These are phyloP conservation scores for Iodosphaeria phyllophila DNA, from an alignment of 2,329 filamentous ascomycete genomes.

Conservation along the genomic window DNA sequence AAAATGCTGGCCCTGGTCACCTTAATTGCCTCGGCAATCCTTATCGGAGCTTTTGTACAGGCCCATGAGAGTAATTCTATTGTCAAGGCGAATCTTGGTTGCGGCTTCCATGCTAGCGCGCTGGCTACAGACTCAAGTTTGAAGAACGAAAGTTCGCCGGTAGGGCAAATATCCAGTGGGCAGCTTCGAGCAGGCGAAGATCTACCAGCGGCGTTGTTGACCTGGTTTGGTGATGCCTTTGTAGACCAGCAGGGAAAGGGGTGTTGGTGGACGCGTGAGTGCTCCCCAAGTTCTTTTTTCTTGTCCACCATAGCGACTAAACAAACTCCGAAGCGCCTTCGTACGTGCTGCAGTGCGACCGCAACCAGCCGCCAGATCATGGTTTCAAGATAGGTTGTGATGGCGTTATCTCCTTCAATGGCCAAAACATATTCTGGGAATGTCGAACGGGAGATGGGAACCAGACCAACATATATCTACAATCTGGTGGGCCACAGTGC, in stretches of 20 bases:
- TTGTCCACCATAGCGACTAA: slow-evolving; percentile 3
- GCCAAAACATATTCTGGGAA: slow-evolving; percentile 34
- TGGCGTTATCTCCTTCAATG: slow-evolving; percentile 31
- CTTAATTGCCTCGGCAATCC: slow-evolving; percentile 5
- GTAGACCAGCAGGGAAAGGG: slow-evolving; percentile 36
- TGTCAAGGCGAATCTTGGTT: slow-evolving; percentile 22
- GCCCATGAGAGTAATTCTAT: slow-evolving; percentile 16
- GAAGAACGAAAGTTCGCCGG: slow-evolving; percentile 19
- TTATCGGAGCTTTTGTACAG: slow-evolving; percentile 2
- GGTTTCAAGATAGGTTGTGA: slow-evolving; percentile 37
- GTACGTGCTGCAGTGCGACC: slow-evolving; percentile 42
- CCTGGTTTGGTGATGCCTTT: slow-evolving; percentile 33
- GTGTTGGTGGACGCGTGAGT: slow-evolving; percentile 42
- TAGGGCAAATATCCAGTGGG: slow-evolving; percentile 42
- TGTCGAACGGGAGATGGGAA: slow-evolving; percentile 36
- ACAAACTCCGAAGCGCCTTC: slow-evolving; percentile 24
- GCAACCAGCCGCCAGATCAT: slow-evolving; percentile 25
- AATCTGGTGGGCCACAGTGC: slow-evolving; percentile 23
- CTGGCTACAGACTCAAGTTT: too few species aligned
- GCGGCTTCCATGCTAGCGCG: slow-evolving; percentile 34
- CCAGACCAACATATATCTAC: slow-evolving; percentile 35
- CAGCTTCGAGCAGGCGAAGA: slow-evolving; percentile 38
- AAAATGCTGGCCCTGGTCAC: slow-evolving; percentile 8
- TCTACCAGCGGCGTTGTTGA: slow-evolving; percentile 28
- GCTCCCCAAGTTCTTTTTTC: neutral